These are phyloP conservation scores for Pulveroboletus sp. DNA, from an alignment of 768 basidiomycete species.

Conservation along the genomic window DNA sequence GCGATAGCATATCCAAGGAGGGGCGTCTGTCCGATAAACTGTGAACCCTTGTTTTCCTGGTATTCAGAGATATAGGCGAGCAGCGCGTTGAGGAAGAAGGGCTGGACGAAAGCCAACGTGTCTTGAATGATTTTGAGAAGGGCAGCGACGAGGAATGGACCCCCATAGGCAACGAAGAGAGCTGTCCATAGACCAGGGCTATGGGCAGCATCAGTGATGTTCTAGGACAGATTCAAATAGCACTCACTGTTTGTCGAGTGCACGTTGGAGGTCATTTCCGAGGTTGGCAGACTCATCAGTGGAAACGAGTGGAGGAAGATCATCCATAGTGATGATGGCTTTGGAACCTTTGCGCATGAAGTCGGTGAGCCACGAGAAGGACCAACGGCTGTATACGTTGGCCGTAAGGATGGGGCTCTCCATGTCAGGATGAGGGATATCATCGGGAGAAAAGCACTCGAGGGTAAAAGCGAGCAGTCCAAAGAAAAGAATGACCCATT, in stretches of 20 bases:
- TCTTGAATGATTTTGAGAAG: constrained; percentile 79
- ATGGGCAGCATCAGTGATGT: background rate
- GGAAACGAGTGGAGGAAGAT: constrained; percentile 72
- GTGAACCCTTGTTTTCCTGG: constrained; percentile 44
- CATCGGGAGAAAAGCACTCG: constrained; percentile 70
- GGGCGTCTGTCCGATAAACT: constrained; percentile 27
- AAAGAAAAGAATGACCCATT: constrained; percentile 40
- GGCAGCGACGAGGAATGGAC: constrained; percentile 63
- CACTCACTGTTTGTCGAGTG: constrained; percentile 64
- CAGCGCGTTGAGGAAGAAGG: constrained; percentile 78
- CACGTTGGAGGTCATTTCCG: constrained; percentile 54
- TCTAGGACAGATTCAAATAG: background rate
- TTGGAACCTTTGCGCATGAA: constrained; percentile 68
- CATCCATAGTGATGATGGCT: constrained; percentile 76
- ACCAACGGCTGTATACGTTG: constrained; percentile 80
- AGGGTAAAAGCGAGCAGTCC: constrained; percentile 56
- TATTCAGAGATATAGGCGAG: constrained; percentile 82
- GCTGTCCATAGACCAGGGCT: constrained; percentile 72
- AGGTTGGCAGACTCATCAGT: constrained; percentile 70
- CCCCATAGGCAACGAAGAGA: constrained; percentile 74
- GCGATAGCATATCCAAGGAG: constrained; percentile 78
- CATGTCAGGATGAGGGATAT: constrained; percentile 37
- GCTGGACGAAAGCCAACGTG: constrained; percentile 78
- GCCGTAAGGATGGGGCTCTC: constrained; percentile 76
- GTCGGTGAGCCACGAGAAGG: constrained; percentile 84